Evolutionary conservation across 306 rosid species (phyloP), one percentile per base, ranked within the genome.

Genomic region (Argentina anserina): DNA sequence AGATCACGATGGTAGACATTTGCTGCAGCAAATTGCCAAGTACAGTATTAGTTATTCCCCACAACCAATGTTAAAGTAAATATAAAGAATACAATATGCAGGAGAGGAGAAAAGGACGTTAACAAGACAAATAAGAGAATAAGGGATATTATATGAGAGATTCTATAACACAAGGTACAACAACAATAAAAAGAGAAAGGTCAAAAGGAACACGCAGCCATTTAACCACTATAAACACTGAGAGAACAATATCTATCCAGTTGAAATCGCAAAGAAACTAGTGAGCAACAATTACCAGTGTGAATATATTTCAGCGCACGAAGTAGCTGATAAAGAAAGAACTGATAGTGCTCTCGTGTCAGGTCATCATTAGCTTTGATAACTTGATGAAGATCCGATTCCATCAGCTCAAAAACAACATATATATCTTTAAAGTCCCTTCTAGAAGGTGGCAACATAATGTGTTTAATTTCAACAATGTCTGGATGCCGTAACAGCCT

Each of bases 311-410:
- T 91, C 85, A 93, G 77, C 13, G 98, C 98, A 46, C 98, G 98
- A 69, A 93, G 97, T 34, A 93, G 86, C 84, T 93, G 98, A 77
- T 93, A 93, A 53, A 93, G 96, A 59, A 93, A 93, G 84, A 93
- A 93, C 79, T 91, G 98, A 74, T 87, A 87, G 87, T 93, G 98
- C 82, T 90, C 96, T 75, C 84, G 86, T 17, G 97, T 93, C 76
- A 93, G 81, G 78, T 93, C 96, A 69, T 87, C 94, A 40, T 90
- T 91, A 43, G 97, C 96, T 80, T 91, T 93, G 80, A 93, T 93
- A 80, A 93, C 98, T 82, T 93, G 97, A 89, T 93, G 98, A 77
- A 93, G 88, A 86, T 93, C 98, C 40, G 96, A 90, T 53, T 93
- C 97, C 98, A 93, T 89, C 71, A 87, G 90, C 90, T 93, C 97